Evolutionary conservation across 352 stramenopile species (phyloP).

Genomic region (Blastocystis sp.): DNA sequence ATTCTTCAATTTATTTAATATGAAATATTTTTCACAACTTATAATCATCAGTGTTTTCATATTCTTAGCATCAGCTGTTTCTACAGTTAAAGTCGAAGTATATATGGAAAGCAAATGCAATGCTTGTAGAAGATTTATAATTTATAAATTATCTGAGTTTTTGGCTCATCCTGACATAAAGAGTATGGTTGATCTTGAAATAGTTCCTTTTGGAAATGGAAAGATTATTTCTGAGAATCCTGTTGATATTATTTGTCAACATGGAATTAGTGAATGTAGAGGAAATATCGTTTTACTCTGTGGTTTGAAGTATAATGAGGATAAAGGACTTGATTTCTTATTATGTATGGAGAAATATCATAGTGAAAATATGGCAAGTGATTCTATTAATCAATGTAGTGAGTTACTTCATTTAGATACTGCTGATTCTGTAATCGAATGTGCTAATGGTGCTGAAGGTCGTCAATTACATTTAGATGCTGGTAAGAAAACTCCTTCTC

Average conservation of each 20-base stretch:
- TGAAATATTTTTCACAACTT: too few relatives aligned
- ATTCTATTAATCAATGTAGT: neutral
- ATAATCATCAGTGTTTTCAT: too few relatives aligned
- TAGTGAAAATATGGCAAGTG: neutral
- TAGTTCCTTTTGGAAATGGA: slow-evolving; percentile 36
- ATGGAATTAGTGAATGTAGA: slow-evolving; percentile 28
- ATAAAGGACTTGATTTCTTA: slow-evolving; percentile 14
- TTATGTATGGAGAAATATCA: slow-evolving; percentile 9
- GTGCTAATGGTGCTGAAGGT: slow-evolving; percentile 25
- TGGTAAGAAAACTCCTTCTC: slow-evolving; percentile 24
- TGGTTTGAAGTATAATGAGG: slow-evolving; percentile 1
- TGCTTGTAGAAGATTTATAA: too few relatives aligned
- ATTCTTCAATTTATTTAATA: too few relatives aligned
- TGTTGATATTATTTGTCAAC: slow-evolving; percentile 25
- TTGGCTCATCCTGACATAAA: too few relatives aligned
- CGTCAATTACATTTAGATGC: neutral
- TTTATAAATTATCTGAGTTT: too few relatives aligned
- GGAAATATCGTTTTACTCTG: slow-evolving; percentile 33
- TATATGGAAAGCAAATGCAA: too few relatives aligned
- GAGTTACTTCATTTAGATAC: too few relatives aligned
- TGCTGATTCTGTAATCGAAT: neutral
- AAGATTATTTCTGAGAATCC: slow-evolving; percentile 23
- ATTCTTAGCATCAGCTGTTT: too few relatives aligned
- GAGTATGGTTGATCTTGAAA: slow-evolving; percentile 32
- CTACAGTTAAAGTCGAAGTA: too few relatives aligned